These are phyloP conservation scores for Magnaporthiopsis poae DNA, from an alignment of 2,329 filamentous ascomycete species.

Conservation along the genomic window DNA sequence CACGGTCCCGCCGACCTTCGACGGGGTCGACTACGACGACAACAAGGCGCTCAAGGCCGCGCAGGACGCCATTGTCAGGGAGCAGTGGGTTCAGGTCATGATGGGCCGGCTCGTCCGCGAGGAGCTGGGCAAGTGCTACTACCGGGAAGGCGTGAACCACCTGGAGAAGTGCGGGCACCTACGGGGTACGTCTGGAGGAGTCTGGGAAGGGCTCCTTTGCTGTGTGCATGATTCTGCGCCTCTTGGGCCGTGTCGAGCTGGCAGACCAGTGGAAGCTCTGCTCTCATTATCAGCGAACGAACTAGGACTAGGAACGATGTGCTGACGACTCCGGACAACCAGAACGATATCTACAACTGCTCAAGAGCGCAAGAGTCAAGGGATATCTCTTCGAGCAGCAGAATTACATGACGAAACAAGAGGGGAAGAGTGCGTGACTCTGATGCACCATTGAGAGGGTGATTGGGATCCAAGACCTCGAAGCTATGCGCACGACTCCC, in stretches of 20 bases:
- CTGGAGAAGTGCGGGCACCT: conserved; percentile 75
- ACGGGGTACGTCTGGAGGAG: conserved; percentile 53
- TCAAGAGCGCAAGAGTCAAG: conserved; percentile 67
- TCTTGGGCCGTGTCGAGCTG: not conserved
- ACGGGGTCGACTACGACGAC: conserved; percentile 79
- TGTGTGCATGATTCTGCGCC: not conserved
- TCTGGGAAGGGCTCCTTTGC: not conserved
- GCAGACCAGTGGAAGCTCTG: not conserved
- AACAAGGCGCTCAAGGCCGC: conserved; percentile 71
- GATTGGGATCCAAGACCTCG: not conserved
- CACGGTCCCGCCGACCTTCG: conserved; percentile 70
- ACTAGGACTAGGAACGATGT: not conserved
- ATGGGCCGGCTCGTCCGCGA: conserved; percentile 75
- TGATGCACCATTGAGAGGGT: not conserved
- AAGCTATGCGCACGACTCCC: not conserved
- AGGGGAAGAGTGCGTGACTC: conserved; percentile 13
- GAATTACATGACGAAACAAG: conserved; percentile 56
- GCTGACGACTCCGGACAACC: conserved; percentile 10
- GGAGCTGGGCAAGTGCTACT: conserved; percentile 79
- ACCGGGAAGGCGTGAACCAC: conserved; percentile 75
- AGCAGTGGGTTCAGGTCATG: conserved; percentile 85
- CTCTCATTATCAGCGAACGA: not conserved
- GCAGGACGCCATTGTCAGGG: conserved; percentile 70
- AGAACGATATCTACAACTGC: conserved; percentile 72
- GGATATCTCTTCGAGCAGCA: conserved; percentile 73